phyloP scores from a whole-genome alignment of 257 asterid species.

The Verbena officinalis region DNA sequence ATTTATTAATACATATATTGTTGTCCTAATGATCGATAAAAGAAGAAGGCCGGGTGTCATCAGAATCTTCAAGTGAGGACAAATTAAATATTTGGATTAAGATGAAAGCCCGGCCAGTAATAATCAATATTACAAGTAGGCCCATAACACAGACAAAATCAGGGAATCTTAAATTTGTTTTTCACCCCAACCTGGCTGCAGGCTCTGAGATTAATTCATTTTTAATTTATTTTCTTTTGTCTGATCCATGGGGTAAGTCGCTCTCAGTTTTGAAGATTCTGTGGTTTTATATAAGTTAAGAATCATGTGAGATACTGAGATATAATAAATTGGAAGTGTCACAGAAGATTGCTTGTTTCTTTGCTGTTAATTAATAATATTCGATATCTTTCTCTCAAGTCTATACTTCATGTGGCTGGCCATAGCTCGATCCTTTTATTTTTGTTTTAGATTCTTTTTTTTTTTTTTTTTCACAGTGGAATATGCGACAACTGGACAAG shows the following conservation, averaged over 20 bases:
- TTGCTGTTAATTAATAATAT: too few relatives aligned
- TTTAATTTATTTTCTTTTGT: not conserved
- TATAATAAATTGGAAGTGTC: conserved; percentile 16
- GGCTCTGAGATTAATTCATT: conserved; percentile 27
- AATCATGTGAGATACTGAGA: conserved; percentile 38
- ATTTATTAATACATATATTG: not conserved
- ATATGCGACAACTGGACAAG: conserved; percentile 15
- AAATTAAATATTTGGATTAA: conserved; percentile 33
- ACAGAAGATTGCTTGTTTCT: conserved; percentile 34
- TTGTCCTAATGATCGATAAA: not conserved
- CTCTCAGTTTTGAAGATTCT: conserved; percentile 36
- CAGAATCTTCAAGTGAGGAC: conserved; percentile 39
- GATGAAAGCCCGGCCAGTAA: conserved; percentile 1
- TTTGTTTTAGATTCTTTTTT: not conserved
- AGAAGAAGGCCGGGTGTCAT: not conserved
- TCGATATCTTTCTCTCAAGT: too few relatives aligned
- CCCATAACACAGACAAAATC: conserved; percentile 39
- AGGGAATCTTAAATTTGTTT: conserved; percentile 59
- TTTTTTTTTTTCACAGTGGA: too few relatives aligned
- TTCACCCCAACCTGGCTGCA: conserved; percentile 19
- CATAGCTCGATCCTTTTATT: too few relatives aligned
- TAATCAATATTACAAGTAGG: conserved; percentile 15
- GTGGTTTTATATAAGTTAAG: conserved; percentile 18
- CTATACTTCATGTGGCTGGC: conserved; percentile 23
- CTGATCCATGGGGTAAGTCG: conserved; percentile 37